phyloP scores from a whole-genome alignment of 371 early-diverging fungal species.

The Mucor saturninus region DNA sequence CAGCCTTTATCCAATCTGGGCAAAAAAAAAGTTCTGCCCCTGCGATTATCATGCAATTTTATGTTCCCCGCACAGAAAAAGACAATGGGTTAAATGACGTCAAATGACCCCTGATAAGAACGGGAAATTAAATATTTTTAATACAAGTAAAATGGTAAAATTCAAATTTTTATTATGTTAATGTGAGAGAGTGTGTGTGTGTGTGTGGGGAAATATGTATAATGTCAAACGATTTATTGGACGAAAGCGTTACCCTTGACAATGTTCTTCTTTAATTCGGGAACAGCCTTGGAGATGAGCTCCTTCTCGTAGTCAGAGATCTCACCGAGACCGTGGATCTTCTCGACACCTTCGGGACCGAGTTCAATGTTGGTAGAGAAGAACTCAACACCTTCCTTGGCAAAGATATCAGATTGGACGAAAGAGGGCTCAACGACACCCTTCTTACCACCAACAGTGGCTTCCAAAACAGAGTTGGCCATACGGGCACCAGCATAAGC shows the following conservation, averaged over 20 bases:
- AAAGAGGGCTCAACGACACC: conserved; percentile 94
- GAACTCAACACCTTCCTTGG: conserved; percentile 76
- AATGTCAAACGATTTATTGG: conserved; percentile 32
- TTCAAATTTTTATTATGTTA: conserved; percentile 1
- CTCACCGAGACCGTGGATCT: conserved; percentile 89
- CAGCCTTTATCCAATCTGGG: background rate
- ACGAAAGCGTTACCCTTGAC: conserved; percentile 79
- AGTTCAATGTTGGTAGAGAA: conserved; percentile 97
- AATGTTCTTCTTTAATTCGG: conserved; percentile 96
- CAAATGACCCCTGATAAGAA: background rate
- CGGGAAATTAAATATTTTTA: background rate
- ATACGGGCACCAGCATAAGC: conserved; percentile 98
- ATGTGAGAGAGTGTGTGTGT: background rate
- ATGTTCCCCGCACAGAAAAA: no score
- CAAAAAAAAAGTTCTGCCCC: background rate
- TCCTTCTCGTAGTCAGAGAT: conserved; percentile 91
- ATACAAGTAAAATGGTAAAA: conserved; percentile 3
- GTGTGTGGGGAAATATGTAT: background rate
- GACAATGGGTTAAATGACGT: conserved; percentile 1
- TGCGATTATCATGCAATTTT: no score
- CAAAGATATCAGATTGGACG: conserved; percentile 84
- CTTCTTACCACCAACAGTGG: conserved; percentile 84
- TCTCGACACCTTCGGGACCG: conserved; percentile 91
- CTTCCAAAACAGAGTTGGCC: conserved; percentile 91
- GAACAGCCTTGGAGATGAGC: conserved; percentile 83